These are phyloP conservation scores for Apiotrichum siamense DNA, from an alignment of 1,284 basidiomycete species.

Conservation along the genomic window DNA sequence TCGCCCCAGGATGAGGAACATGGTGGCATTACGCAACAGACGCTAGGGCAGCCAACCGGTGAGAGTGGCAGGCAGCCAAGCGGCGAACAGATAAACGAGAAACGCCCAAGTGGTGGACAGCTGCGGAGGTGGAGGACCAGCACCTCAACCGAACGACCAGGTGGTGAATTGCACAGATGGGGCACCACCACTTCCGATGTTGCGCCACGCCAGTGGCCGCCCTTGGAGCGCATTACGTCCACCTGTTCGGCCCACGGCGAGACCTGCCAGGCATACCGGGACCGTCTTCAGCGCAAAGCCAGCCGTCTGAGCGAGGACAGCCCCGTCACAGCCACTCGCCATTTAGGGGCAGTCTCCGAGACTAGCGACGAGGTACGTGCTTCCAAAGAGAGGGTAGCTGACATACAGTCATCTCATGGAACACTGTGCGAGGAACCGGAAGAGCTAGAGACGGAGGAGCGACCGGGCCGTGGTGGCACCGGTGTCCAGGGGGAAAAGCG, in stretches of 20 bases:
- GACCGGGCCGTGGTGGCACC: too few species aligned
- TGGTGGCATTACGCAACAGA: neutral
- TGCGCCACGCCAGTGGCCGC: neutral
- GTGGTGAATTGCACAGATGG: neutral
- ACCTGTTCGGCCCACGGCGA: neutral
- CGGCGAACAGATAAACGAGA: too few species aligned
- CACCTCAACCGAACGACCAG: too few species aligned
- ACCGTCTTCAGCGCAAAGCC: neutral
- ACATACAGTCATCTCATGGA: neutral
- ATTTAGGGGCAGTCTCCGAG: neutral
- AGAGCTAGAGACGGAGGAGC: too few species aligned
- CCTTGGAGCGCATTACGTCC: neutral
- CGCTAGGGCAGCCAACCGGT: neutral
- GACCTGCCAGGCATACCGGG: neutral
- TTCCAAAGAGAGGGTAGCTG: neutral
- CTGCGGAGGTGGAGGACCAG: neutral
- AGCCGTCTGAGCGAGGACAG: neutral
- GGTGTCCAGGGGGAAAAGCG: too few species aligned
- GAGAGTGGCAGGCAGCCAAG: too few species aligned
- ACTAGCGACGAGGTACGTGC: neutral
- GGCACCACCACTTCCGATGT: neutral
- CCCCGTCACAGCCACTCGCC: neutral
- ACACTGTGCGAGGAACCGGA: too few species aligned
- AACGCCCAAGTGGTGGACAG: too few species aligned
- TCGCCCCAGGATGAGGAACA: neutral